Evolutionary conservation across 352 stramenopile species (phyloP).

Genomic region (Thraustochytrium striatum): DNA sequence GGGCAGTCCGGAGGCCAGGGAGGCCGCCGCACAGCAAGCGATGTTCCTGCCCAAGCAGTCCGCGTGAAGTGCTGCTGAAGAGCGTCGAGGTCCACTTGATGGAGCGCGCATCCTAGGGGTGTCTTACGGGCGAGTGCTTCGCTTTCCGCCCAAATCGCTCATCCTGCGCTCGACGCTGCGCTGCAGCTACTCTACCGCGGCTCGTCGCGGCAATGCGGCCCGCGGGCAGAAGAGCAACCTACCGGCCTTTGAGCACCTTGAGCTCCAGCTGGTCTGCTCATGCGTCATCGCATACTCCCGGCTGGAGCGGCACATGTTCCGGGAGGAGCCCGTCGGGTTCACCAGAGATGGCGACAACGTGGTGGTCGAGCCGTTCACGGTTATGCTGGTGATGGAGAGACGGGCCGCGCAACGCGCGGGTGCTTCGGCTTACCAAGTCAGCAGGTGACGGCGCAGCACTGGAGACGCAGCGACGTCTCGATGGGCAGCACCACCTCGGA

Average conservation of each 20-base stretch:
- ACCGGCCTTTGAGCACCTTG: not conserved
- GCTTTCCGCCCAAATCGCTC: conserved; percentile 33
- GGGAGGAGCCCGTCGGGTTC: not conserved
- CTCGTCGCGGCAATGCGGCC: too few species aligned
- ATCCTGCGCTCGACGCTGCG: not conserved
- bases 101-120: not conserved
- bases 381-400: conserved; percentile 5
- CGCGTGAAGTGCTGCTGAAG: not conserved
- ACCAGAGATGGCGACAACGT: conserved; percentile 42
- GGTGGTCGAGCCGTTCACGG: conserved; percentile 41
- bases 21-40: too few species aligned
- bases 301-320: conserved; percentile 9
- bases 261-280: not conserved
- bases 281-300: not conserved
- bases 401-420: not conserved
- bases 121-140: not conserved
- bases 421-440: not conserved
- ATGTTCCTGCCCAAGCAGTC: too few species aligned
- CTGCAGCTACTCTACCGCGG: not conserved
- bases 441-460: too few species aligned
- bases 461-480: not conserved
- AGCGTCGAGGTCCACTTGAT: conserved; percentile 35
- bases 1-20: too few species aligned
- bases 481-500: not conserved
- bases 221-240: too few species aligned